Evolutionary conservation across 805 yeast species (phyloP).

Genomic region (Metschnikowia chrysomelidarum): DNA sequence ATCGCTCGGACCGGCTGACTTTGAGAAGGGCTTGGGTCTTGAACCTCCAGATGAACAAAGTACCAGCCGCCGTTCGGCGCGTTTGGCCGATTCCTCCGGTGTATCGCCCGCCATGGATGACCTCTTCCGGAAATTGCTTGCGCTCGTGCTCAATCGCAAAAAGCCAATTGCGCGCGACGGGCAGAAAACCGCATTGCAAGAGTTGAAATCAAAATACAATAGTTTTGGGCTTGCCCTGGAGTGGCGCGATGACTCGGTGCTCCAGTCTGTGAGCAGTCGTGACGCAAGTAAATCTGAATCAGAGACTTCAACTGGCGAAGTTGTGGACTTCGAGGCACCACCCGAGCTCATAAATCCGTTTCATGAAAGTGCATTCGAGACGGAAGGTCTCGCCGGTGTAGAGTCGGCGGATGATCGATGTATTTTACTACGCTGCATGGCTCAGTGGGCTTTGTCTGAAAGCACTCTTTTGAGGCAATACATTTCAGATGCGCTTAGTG

Average conservation of each 20-base stretch:
- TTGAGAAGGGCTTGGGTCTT: constrained; percentile 36
- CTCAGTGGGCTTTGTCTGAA: constrained; percentile 35
- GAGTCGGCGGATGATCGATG: constrained; percentile 32
- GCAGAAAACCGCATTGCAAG: constrained; percentile 31
- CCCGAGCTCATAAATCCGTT: constrained; percentile 23
- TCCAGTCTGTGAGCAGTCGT: constrained; percentile 6
- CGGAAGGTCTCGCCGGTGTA: constrained; percentile 32
- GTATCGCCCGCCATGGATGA: constrained; percentile 33
- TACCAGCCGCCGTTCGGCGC: background rate
- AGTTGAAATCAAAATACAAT: constrained; percentile 28
- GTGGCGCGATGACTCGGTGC: constrained; percentile 30
- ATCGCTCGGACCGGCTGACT: constrained; percentile 36
- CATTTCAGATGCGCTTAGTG: constrained; percentile 24
- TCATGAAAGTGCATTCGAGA: constrained; percentile 27
- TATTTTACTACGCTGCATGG: constrained; percentile 34
- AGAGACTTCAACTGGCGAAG: constrained; percentile 17
- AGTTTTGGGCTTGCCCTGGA: constrained; percentile 37
- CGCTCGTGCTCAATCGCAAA: constrained; percentile 38
- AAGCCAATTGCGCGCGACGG: constrained; percentile 25
- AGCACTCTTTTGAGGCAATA: constrained; percentile 30
- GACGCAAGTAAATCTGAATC: constrained; percentile 27
- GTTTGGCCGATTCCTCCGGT: background rate
- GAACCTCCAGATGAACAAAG: constrained; percentile 4
- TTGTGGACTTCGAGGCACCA: constrained; percentile 16
- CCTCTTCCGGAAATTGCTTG: constrained; percentile 31